Percentiles rank a stretch among this genome's conserved stretches.
Evolutionary conservation across 352 stramenopile species (phyloP).

Genomic region (Chrysophaeum taylorii): DNA sequence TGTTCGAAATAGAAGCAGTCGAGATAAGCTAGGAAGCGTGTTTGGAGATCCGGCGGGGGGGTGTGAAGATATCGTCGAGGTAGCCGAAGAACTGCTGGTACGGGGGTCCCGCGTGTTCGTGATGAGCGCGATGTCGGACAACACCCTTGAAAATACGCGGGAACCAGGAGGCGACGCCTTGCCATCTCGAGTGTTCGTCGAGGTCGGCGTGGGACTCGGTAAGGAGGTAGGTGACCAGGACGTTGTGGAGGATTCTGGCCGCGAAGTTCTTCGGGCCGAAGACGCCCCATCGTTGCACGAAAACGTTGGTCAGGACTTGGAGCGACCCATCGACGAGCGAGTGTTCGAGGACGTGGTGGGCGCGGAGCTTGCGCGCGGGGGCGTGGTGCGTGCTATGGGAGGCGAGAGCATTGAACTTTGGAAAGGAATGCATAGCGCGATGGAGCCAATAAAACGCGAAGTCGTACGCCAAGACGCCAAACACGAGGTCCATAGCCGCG

Average conservation of each 20-base stretch:
- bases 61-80: too few relatives aligned
- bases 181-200: too few relatives aligned
- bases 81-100: conserved; percentile 15
- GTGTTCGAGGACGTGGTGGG: conserved; percentile 24
- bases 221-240: conserved; percentile 29
- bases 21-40: too few relatives aligned
- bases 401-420: neutral
- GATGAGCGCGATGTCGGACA: neutral
- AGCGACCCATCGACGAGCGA: conserved; percentile 25
- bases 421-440: conserved; percentile 24
- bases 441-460: conserved; percentile 25
- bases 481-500: conserved; percentile 15
- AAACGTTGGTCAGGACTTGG: conserved; percentile 29
- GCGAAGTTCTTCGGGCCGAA: conserved; percentile 16
- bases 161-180: neutral
- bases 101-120: neutral
- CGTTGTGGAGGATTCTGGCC: conserved; percentile 23
- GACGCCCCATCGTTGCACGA: conserved; percentile 17
- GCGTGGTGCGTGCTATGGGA: conserved; percentile 19
- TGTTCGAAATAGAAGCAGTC: too few relatives aligned
- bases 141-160: neutral
- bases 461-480: conserved; percentile 30
- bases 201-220: conserved; percentile 23
- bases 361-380: neutral
- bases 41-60: too few relatives aligned